A percentile compares a stretch with the other conserved stretches of the same genome.
Evolutionary conservation across 345 rosid genomes (phyloP).

Genomic region (Chamaenerion angustifolium): DNA sequence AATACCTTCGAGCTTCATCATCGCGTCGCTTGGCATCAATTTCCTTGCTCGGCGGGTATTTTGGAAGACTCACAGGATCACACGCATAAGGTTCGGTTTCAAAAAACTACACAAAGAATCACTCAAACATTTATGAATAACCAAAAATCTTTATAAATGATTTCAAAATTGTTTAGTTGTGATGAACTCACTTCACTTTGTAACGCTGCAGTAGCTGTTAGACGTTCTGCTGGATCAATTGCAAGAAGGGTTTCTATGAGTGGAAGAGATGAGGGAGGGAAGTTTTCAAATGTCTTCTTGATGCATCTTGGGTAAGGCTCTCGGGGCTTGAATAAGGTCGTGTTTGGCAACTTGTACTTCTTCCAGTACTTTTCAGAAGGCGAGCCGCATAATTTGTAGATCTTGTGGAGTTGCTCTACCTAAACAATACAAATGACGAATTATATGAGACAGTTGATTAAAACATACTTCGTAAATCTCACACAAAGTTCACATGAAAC

Average conservation of each 20-base stretch:
- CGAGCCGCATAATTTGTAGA: constrained; percentile 35
- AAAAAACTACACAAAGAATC: constrained; percentile 11
- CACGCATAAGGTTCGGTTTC: constrained; percentile 11
- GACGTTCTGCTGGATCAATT: constrained; percentile 31
- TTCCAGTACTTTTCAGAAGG: constrained; percentile 40
- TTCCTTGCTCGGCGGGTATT: constrained; percentile 16
- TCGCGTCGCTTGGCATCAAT: constrained; percentile 12
- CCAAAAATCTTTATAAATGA: not conserved
- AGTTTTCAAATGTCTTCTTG: constrained; percentile 25
- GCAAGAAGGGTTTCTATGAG: constrained; percentile 32
- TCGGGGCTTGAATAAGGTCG: constrained; percentile 32
- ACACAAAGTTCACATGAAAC: too few relatives aligned
- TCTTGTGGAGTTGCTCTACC: constrained; percentile 39
- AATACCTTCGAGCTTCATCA: constrained; percentile 7
- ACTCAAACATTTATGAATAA: not conserved
- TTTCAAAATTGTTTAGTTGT: not conserved
- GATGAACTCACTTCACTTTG: constrained; percentile 21
- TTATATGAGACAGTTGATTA: too few relatives aligned
- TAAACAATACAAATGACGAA: constrained; percentile 3
- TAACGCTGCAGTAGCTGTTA: constrained; percentile 27
- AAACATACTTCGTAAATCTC: too few relatives aligned
- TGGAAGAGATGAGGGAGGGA: constrained; percentile 24
- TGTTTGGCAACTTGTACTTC: constrained; percentile 28
- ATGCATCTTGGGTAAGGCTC: constrained; percentile 29
- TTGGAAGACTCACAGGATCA: constrained; percentile 15